Percentiles rank a stretch among this genome's conserved stretches.
Evolutionary conservation across 177 flowering plant species (phyloP).

Genomic region (Vitis hybrid): DNA sequence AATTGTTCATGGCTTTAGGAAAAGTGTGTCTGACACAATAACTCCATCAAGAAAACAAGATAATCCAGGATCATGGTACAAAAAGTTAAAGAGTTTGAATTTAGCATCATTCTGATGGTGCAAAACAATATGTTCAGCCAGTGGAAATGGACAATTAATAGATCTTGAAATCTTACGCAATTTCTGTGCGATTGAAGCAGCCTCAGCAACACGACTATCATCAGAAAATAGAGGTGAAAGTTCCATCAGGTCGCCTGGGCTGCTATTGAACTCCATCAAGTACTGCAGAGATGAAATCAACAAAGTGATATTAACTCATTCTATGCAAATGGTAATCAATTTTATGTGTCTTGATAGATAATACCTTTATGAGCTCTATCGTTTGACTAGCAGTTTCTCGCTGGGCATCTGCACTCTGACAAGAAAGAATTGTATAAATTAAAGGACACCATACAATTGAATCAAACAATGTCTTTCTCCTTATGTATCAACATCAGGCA

Average conservation of each 20-base stretch:
- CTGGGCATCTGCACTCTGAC: conserved; percentile 99
- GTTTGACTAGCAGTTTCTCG: conserved; percentile 98
- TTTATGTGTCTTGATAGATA: neutral
- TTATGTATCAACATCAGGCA: no score
- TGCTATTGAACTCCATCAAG: conserved; percentile 96
- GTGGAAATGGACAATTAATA: neutral
- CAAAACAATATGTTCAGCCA: neutral
- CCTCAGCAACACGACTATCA: conserved; percentile 99
- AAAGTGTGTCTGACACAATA: neutral
- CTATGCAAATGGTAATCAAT: neutral
- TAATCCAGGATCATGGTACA: neutral
- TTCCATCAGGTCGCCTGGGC: conserved; percentile 97
- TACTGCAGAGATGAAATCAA: conserved; percentile 55
- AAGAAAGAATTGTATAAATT: conserved; percentile 18
- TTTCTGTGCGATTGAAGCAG: conserved; percentile 97
- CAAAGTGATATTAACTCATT: conserved; percentile 5
- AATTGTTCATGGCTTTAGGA: neutral
- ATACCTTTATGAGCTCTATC: conserved; percentile 96
- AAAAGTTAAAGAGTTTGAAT: neutral
- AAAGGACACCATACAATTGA: neutral
- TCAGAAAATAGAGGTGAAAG: conserved; percentile 97
- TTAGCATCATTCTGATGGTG: neutral
- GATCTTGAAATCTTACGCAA: conserved; percentile 59
- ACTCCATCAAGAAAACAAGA: neutral
- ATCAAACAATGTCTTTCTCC: no score